phyloP scores from a whole-genome alignment of 129 eudicot species.

The Escallonia herrerae region DNA sequence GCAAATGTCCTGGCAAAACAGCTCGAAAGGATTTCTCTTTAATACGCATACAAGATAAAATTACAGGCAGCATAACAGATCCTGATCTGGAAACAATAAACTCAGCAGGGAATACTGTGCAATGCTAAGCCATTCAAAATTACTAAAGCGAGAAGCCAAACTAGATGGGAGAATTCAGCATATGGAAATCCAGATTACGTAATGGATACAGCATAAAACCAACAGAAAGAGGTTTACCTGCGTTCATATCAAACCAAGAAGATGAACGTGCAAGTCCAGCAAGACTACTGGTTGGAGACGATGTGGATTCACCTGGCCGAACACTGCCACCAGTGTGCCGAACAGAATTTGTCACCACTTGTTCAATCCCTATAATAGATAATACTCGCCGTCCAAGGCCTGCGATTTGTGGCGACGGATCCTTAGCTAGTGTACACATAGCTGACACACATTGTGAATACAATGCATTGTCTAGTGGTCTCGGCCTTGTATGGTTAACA shows the following conservation, averaged over 20 bases:
- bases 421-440: constrained; percentile 88
- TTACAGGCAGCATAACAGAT: background rate
- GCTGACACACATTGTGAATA: constrained; percentile 87
- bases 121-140: background rate
- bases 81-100: background rate
- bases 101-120: background rate
- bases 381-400: constrained; percentile 74
- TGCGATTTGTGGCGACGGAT: constrained; percentile 84
- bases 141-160: background rate
- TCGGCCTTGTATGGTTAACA: constrained; percentile 50
- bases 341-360: constrained; percentile 63
- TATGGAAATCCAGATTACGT: background rate
- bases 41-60: background rate
- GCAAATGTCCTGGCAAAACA: constrained; percentile 42
- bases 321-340: constrained; percentile 31
- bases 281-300: constrained; percentile 35
- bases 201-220: background rate
- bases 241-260: constrained; percentile 96
- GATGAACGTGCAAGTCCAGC: constrained; percentile 89
- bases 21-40: background rate
- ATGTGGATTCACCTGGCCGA: constrained; percentile 49
- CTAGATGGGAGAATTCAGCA: background rate
- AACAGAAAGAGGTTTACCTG: constrained; percentile 37
- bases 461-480: constrained; percentile 64
- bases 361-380: constrained; percentile 86